A percentile compares a stretch with the other conserved stretches of the same genome.
phyloP scores from a whole-genome alignment of 352 stramenopile species.

The Globisporangium parvum region DNA sequence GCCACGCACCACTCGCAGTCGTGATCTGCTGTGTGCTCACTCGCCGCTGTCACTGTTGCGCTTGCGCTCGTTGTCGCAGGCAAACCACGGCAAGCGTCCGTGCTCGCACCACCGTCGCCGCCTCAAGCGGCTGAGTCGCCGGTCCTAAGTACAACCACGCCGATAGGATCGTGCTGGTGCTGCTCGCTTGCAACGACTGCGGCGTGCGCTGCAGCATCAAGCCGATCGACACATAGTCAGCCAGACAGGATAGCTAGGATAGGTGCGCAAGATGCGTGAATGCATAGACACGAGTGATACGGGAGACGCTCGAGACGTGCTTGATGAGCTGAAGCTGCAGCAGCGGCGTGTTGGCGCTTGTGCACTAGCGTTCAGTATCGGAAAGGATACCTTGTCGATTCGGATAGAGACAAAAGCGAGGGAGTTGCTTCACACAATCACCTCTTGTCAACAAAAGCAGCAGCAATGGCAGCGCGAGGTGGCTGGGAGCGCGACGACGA shows the following conservation, averaged over 20 bases:
- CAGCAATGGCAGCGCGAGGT: conserved; percentile 31
- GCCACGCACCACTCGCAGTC: no score
- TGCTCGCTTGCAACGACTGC: no score
- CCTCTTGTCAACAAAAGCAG: not conserved
- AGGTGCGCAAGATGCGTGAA: no score
- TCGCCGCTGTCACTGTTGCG: not conserved
- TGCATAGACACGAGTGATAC: not conserved
- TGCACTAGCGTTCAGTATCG: no score
- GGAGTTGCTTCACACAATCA: not conserved
- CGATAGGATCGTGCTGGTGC: not conserved
- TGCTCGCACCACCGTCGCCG: conserved; percentile 45
- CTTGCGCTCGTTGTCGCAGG: conserved; percentile 20
- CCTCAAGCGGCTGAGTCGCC: conserved; percentile 35
- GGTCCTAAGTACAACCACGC: conserved; percentile 1
- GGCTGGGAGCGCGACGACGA: conserved; percentile 59
- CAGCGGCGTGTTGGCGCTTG: not conserved
- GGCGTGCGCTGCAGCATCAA: no score
- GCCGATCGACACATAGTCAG: not conserved
- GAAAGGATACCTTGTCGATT: not conserved
- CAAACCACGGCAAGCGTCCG: conserved; percentile 44
- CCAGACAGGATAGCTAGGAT: not conserved
- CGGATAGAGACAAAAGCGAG: not conserved
- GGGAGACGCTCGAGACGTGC: not conserved
- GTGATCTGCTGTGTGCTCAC: not conserved
- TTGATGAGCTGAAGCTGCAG: not conserved